A percentile compares a stretch with the other conserved stretches of the same genome.
Conservation (phyloP, 495 filamentous ascomycete genomes). For the Tuber indicum region DNA sequence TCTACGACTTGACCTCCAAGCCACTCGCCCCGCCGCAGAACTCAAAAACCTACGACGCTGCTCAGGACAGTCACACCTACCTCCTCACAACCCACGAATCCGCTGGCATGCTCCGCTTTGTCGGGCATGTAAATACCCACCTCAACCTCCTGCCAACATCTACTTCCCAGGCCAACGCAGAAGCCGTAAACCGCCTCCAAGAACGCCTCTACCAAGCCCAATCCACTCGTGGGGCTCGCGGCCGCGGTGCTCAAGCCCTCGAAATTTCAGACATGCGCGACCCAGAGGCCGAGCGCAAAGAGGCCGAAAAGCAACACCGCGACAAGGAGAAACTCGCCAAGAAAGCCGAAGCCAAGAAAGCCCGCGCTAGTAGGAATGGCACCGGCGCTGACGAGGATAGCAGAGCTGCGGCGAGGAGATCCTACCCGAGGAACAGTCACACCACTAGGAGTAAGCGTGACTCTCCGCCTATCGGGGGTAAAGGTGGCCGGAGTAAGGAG, state of each 20-base stretch:
- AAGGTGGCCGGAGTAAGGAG: constrained; percentile 51
- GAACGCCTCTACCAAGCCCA: constrained; percentile 56
- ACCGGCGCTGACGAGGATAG: constrained; percentile 56
- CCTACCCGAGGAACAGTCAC: constrained; percentile 43
- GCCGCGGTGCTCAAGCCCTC: constrained; percentile 49
- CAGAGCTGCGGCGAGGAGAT: constrained; percentile 49
- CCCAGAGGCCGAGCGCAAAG: constrained; percentile 57
- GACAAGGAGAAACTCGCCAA: constrained; percentile 51
- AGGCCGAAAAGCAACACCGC: constrained; percentile 57
- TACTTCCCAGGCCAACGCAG: constrained; percentile 52
- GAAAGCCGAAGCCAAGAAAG: constrained; percentile 45
- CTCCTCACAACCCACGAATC: constrained; percentile 57
- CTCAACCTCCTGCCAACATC: constrained; percentile 55
- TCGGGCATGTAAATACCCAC: constrained; percentile 60
- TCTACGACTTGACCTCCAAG: constrained; percentile 61
- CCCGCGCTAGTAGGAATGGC: constrained; percentile 49
- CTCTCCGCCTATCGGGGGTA: constrained; percentile 54
- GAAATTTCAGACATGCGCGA: constrained; percentile 55
- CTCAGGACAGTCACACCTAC: constrained; percentile 64
- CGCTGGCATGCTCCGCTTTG: constrained; percentile 56
- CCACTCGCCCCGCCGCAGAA: constrained; percentile 55
- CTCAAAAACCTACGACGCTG: constrained; percentile 51
- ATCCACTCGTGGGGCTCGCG: constrained; percentile 50
- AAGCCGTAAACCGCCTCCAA: constrained; percentile 60
- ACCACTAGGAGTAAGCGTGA: constrained; percentile 50